These are phyloP conservation scores for Pisolithus tinctorius DNA, from an alignment of 768 basidiomycete genomes.

Conservation along the genomic window DNA sequence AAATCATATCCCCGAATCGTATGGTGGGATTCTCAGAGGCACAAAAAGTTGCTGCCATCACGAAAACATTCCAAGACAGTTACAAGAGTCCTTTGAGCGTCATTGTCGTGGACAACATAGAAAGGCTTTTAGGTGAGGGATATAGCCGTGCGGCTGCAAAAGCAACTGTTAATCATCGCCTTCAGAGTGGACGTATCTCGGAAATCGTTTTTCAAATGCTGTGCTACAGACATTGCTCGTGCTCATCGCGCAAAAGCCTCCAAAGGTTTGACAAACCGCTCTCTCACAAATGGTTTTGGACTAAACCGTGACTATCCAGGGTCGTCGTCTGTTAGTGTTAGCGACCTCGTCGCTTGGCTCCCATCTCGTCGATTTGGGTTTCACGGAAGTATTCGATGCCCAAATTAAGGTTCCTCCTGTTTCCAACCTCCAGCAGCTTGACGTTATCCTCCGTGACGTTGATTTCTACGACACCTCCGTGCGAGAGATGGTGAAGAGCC, in stretches of 20 bases:
- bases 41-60: constrained; percentile 87
- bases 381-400: constrained; percentile 84
- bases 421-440: constrained; percentile 61
- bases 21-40: constrained; percentile 96
- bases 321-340: constrained; percentile 84
- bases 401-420: constrained; percentile 83
- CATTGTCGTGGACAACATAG: constrained; percentile 91
- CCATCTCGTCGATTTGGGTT: constrained; percentile 82
- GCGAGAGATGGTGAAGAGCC: constrained; percentile 51
- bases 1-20: constrained; percentile 88
- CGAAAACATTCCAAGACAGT: constrained; percentile 89
- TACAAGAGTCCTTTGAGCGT: constrained; percentile 98
- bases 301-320: constrained; percentile 40
- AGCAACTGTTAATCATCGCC: not conserved
- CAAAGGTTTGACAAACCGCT: constrained; percentile 51
- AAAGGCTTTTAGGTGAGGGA: constrained; percentile 77
- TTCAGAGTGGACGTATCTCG: constrained; percentile 93
- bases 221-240: constrained; percentile 90
- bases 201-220: constrained; percentile 92
- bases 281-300: not conserved
- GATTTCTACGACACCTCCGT: constrained; percentile 59
- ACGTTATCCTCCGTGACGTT: constrained; percentile 71
- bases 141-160: not conserved
- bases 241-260: constrained; percentile 80
- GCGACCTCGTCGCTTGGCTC: constrained; percentile 87